Conservation (phyloP, 192 early-diverging fungal genomes). For the Spizellomyces sp. region DNA sequence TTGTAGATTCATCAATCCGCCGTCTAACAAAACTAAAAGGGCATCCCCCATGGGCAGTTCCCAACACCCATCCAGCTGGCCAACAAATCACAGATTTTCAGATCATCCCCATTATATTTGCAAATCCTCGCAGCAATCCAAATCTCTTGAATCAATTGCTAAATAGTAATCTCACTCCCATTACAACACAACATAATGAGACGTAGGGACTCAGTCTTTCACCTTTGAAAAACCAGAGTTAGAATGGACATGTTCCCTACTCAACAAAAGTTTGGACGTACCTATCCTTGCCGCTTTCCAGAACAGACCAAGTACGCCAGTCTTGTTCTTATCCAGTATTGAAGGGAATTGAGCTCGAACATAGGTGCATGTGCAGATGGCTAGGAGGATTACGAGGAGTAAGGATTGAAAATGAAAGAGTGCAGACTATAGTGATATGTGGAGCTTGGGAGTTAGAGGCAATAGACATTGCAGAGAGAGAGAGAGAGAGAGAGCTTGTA, state of each 20-base stretch:
- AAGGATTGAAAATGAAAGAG: slow-evolving; percentile 96
- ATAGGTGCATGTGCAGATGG: slow-evolving; percentile 98
- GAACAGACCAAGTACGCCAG: slow-evolving; percentile 85
- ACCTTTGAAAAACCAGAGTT: slow-evolving; percentile 51
- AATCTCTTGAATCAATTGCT: background rate
- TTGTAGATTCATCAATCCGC: too few species aligned
- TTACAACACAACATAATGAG: slow-evolving; percentile 82
- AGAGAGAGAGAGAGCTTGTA: too few species aligned
- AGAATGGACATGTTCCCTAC: background rate
- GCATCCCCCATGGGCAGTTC: too few species aligned
- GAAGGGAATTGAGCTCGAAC: slow-evolving; percentile 85
- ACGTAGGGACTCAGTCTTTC: slow-evolving; percentile 96
- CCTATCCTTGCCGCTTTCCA: slow-evolving; percentile 96
- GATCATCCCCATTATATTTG: too few species aligned
- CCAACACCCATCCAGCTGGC: background rate
- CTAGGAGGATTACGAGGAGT: slow-evolving; percentile 84
- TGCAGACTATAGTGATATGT: slow-evolving; percentile 67
- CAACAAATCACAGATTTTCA: background rate
- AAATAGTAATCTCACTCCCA: slow-evolving; percentile 59
- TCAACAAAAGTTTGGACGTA: slow-evolving; percentile 26
- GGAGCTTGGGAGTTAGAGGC: background rate
- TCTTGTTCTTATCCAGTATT: slow-evolving; percentile 85
- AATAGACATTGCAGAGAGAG: background rate
- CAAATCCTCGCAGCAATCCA: background rate
- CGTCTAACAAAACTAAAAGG: too few species aligned